phyloP scores from a whole-genome alignment of 495 filamentous ascomycete genomes.

The Lasiosphaeriaceae sp. region DNA sequence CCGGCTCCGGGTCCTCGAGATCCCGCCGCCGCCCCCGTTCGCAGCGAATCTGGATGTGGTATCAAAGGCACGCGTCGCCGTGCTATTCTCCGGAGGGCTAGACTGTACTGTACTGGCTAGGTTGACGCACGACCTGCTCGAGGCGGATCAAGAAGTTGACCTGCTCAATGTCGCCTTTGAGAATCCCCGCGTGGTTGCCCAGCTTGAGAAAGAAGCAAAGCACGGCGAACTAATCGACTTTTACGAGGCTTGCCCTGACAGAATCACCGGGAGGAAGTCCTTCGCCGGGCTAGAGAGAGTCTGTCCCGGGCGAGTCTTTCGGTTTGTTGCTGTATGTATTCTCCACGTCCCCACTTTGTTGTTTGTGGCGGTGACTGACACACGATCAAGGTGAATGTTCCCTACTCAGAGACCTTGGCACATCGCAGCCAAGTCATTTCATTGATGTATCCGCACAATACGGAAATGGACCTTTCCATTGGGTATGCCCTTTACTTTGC shows the following conservation, averaged over 20 bases:
- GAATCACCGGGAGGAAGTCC: conserved; percentile 75
- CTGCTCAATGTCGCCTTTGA: conserved; percentile 96
- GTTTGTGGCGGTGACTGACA: conserved; percentile 2
- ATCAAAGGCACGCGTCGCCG: conserved; percentile 57
- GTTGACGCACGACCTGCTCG: conserved; percentile 74
- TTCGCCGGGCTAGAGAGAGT: conserved; percentile 65
- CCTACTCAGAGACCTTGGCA: conserved; percentile 67
- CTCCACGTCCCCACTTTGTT: background rate
- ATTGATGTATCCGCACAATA: conserved; percentile 89
- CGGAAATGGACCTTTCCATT: conserved; percentile 99
- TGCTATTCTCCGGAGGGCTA: conserved; percentile 91
- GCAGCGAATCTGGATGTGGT: conserved; percentile 8
- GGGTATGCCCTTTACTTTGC: conserved; percentile 90
- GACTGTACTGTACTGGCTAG: conserved; percentile 89
- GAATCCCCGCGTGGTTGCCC: conserved; percentile 69
- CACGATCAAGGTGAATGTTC: conserved; percentile 65
- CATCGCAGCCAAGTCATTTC: conserved; percentile 67
- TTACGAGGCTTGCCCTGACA: conserved; percentile 86
- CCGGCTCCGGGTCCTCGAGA: conserved; percentile 57
- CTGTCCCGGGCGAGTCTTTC: conserved; percentile 73
- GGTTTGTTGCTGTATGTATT: conserved; percentile 63
- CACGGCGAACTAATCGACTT: conserved; percentile 26
- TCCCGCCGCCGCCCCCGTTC: conserved; percentile 54
- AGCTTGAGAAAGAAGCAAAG: conserved; percentile 20
- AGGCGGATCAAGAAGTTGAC: conserved; percentile 65